These are phyloP conservation scores for Pythium vanterpoolii DNA, from an alignment of 352 stramenopile genomes.

Conservation along the genomic window DNA sequence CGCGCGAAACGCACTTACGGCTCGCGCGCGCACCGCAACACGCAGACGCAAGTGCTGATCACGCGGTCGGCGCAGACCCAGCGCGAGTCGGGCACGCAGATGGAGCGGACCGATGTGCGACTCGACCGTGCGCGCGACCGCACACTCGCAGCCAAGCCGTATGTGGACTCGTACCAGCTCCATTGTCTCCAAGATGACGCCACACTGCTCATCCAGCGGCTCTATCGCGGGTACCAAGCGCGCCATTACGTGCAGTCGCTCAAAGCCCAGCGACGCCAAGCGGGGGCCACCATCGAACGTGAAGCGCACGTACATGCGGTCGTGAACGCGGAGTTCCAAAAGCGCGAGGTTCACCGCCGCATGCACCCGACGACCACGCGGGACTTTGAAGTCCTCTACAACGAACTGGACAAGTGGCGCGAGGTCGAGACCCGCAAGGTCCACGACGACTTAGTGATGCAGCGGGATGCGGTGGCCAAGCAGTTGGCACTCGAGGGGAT, in stretches of 20 bases:
- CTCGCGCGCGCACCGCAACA: conserved; percentile 69
- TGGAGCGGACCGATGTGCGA: conserved; percentile 71
- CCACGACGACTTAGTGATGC: conserved; percentile 35
- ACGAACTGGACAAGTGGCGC: conserved; percentile 92
- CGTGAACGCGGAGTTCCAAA: conserved; percentile 46
- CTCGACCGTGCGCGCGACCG: conserved; percentile 71
- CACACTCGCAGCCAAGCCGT: conserved; percentile 56
- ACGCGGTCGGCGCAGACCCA: conserved; percentile 81
- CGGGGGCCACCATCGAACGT: conserved; percentile 27
- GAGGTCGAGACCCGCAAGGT: conserved; percentile 82
- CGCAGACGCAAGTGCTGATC: conserved; percentile 81
- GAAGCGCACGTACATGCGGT: conserved; percentile 51
- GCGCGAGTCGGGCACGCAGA: conserved; percentile 90
- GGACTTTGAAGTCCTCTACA: conserved; percentile 92
- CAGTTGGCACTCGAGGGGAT: conserved; percentile 56
- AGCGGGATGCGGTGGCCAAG: conserved; percentile 20
- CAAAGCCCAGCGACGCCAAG: conserved; percentile 34
- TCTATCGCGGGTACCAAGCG: conserved; percentile 83
- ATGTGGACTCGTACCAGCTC: conserved; percentile 90
- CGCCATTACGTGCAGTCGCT: conserved; percentile 47
- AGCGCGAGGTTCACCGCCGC: conserved; percentile 77
- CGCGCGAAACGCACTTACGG: conserved; percentile 40
- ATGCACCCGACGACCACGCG: conserved; percentile 83
- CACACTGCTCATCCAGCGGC: conserved; percentile 81
- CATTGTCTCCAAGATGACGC: conserved; percentile 73